Conservation (phyloP, 1,284 basidiomycete genomes). For the Rhodotorula mucilaginosa region DNA sequence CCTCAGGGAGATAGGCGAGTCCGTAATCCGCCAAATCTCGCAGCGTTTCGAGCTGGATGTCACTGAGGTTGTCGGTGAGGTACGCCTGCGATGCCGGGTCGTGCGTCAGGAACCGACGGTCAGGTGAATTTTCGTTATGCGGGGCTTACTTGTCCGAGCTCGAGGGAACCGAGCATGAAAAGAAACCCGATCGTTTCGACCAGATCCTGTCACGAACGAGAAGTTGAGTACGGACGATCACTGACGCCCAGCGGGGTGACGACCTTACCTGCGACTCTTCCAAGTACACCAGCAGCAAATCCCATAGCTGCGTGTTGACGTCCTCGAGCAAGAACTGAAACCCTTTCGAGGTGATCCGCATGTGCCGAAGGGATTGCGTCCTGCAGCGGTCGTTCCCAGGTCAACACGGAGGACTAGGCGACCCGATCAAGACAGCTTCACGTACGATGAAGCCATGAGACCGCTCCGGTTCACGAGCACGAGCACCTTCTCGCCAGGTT, state of each 20-base stretch:
- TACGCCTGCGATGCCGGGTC: constrained; percentile 64
- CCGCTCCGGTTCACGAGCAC: constrained; percentile 22
- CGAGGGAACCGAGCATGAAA: constrained; percentile 93
- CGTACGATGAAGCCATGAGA: constrained; percentile 34
- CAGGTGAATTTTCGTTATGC: neutral
- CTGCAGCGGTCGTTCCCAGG: constrained; percentile 53
- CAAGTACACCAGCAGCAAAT: constrained; percentile 85
- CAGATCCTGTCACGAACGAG: constrained; percentile 58
- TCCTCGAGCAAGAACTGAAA: constrained; percentile 97
- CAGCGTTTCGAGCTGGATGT: constrained; percentile 80
- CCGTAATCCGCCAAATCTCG: constrained; percentile 93
- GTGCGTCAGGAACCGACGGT: neutral
- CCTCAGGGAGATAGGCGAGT: constrained; percentile 77
- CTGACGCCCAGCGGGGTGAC: no score
- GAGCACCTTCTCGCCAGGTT: constrained; percentile 32
- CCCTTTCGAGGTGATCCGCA: constrained; percentile 86
- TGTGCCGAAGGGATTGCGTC: constrained; percentile 53
- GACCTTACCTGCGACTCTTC: constrained; percentile 69
- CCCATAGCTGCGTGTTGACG: constrained; percentile 98
- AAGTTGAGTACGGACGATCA: neutral
- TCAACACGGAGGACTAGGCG: neutral
- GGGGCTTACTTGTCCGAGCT: constrained; percentile 70
- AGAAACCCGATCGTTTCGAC: constrained; percentile 92
- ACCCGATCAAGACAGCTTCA: neutral
- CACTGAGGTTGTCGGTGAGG: constrained; percentile 74